phyloP scores from a whole-genome alignment of 2,329 filamentous ascomycete species.

The Neofusicoccum umdonicola region DNA sequence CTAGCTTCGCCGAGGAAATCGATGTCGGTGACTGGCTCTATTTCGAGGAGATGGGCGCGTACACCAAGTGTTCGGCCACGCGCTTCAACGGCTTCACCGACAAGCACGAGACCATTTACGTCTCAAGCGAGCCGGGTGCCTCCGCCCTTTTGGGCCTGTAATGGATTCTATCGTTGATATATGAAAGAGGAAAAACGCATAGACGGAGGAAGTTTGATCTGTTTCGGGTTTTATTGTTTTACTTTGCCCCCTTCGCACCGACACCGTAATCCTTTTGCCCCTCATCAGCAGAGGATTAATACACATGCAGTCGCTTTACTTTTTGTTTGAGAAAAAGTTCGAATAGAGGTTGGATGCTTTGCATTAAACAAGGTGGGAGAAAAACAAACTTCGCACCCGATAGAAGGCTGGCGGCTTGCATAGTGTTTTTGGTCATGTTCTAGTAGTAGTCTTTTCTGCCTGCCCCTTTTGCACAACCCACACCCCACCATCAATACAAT shows the following conservation, averaged over 20 bases:
- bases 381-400: background rate
- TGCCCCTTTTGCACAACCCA: background rate
- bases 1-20: conserved; percentile 71
- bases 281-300: background rate
- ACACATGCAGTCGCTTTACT: background rate
- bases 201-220: background rate
- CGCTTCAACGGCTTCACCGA: conserved; percentile 97
- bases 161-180: background rate
- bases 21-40: conserved; percentile 98
- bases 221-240: background rate
- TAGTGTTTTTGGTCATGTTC: background rate
- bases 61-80: conserved; percentile 96
- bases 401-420: background rate
- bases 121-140: conserved; percentile 89
- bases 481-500: background rate
- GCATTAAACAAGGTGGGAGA: background rate
- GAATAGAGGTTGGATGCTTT: background rate
- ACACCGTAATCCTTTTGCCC: background rate
- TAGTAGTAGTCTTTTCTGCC: background rate
- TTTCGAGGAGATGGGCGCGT: conserved; percentile 98
- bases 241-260: too few species aligned
- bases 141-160: conserved; percentile 60
- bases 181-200: background rate
- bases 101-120: conserved; percentile 87
- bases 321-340: background rate